A percentile compares a stretch with the other conserved stretches of the same genome.
Conservation (phyloP, 495 filamentous ascomycete species). For the Tuber umbilicatum region DNA sequence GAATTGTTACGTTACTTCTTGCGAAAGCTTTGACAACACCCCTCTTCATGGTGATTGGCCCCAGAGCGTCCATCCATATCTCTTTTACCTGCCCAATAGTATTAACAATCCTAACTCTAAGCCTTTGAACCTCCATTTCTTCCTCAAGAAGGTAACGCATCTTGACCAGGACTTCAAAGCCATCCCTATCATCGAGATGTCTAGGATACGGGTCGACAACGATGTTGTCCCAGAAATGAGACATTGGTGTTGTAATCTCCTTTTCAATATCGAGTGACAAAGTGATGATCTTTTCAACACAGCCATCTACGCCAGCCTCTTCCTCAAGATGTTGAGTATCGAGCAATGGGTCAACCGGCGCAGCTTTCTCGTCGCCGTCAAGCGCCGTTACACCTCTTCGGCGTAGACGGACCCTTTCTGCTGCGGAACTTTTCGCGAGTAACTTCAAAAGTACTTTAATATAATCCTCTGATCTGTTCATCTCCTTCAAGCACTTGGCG, state of each 20-base stretch:
- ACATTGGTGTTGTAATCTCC: constrained; percentile 60
- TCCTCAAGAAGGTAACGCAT: constrained; percentile 68
- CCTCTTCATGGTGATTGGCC: constrained; percentile 47
- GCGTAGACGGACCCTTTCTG: constrained; percentile 48
- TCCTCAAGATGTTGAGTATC: constrained; percentile 48
- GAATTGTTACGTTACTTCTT: constrained; percentile 53
- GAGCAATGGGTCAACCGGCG: constrained; percentile 1
- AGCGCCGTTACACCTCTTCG: constrained; percentile 41
- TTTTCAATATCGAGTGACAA: constrained; percentile 58
- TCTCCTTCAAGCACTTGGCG: constrained; percentile 70
- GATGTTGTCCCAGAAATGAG: constrained; percentile 66
- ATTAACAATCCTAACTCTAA: constrained; percentile 59
- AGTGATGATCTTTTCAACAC: constrained; percentile 59
- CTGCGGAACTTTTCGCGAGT: constrained; percentile 63
- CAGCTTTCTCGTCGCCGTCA: constrained; percentile 15
- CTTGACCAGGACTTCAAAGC: constrained; percentile 64
- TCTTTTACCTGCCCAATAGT: constrained; percentile 51
- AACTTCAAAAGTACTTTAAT: constrained; percentile 66
- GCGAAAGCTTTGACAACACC: constrained; percentile 48
- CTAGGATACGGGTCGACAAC: constrained; percentile 61
- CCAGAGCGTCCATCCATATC: constrained; percentile 56
- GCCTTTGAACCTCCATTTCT: constrained; percentile 58
- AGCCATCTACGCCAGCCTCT: constrained; percentile 51
- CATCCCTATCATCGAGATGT: constrained; percentile 66
- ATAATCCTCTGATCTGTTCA: constrained; percentile 72